These are phyloP conservation scores for Paramyrothecium sp. DNA, from an alignment of 2,329 filamentous ascomycete genomes.

Conservation along the genomic window DNA sequence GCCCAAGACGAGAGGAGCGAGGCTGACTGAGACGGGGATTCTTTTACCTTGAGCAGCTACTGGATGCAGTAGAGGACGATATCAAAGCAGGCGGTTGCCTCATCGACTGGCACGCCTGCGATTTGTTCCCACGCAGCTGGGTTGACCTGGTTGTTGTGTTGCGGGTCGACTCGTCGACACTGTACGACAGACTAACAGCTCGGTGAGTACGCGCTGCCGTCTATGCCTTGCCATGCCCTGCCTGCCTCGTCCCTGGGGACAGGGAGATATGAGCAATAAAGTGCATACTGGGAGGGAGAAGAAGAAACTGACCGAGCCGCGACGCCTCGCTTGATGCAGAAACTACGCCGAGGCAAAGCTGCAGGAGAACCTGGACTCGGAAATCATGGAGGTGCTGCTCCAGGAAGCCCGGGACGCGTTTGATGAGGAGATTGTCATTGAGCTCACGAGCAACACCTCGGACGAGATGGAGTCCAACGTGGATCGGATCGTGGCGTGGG, in stretches of 20 bases:
- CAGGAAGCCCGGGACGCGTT: slow-evolving; percentile 89
- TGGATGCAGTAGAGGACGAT: slow-evolving; percentile 86
- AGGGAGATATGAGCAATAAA: no score
- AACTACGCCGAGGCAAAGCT: slow-evolving; percentile 85
- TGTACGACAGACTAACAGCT: slow-evolving; percentile 80
- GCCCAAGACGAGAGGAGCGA: neutral
- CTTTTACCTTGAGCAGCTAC: slow-evolving; percentile 49
- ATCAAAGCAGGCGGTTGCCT: slow-evolving; percentile 77
- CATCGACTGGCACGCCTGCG: slow-evolving; percentile 98
- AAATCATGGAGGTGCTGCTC: slow-evolving; percentile 94
- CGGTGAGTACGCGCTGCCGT: slow-evolving; percentile 47
- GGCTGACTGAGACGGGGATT: slow-evolving; percentile 10
- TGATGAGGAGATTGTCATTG: slow-evolving; percentile 83
- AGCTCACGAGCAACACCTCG: slow-evolving; percentile 76
- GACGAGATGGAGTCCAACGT: slow-evolving; percentile 89
- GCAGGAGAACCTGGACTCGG: slow-evolving; percentile 93
- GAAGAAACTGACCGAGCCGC: neutral
- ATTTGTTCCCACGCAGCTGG: slow-evolving; percentile 90
- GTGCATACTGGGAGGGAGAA: neutral
- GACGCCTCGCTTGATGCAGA: slow-evolving; percentile 36
- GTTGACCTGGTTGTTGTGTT: slow-evolving; percentile 94
- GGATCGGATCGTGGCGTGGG: slow-evolving; percentile 78
- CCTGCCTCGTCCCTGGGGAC: no score
- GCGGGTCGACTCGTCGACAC: slow-evolving; percentile 72
- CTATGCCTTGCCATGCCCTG: no score